A percentile compares a stretch with the other conserved stretches of the same genome.
Conservation (phyloP, 2,329 filamentous ascomycete species). For the Hyphodiscus sp. region DNA sequence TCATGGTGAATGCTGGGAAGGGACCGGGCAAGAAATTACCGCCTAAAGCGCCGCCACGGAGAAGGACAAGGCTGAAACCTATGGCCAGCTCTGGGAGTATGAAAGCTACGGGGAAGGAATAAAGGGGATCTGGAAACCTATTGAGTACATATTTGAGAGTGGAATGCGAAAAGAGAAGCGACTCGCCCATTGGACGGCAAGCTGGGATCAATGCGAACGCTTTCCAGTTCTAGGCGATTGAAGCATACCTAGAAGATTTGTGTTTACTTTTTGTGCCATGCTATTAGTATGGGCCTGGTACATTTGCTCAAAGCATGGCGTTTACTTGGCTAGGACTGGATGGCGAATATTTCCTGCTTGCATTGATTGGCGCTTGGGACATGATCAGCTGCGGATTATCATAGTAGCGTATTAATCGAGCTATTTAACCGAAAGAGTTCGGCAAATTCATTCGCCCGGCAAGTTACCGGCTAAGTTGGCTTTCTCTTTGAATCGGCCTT, state of each 20-base stretch:
- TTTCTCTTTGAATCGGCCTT: no score
- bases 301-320: neutral
- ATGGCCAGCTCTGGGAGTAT: conserved; percentile 13
- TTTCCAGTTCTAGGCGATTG: neutral
- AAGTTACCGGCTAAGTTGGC: no score
- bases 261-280: neutral
- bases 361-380: neutral
- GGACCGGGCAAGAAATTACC: conserved; percentile 25
- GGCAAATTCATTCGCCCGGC: no score
- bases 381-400: neutral
- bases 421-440: no score
- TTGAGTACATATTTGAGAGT: neutral
- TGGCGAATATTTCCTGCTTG: neutral
- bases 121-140: neutral
- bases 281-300: neutral
- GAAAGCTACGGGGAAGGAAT: conserved; percentile 2
- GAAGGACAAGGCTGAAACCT: conserved; percentile 27
- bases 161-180: neutral
- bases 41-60: conserved; percentile 28
- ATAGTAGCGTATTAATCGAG: no score
- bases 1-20: conserved; percentile 16
- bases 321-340: neutral
- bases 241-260: neutral
- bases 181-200: no score
- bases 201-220: no score